phyloP scores from a whole-genome alignment of 2,329 filamentous ascomycete genomes.

The Fusarium brachygibbosum region DNA sequence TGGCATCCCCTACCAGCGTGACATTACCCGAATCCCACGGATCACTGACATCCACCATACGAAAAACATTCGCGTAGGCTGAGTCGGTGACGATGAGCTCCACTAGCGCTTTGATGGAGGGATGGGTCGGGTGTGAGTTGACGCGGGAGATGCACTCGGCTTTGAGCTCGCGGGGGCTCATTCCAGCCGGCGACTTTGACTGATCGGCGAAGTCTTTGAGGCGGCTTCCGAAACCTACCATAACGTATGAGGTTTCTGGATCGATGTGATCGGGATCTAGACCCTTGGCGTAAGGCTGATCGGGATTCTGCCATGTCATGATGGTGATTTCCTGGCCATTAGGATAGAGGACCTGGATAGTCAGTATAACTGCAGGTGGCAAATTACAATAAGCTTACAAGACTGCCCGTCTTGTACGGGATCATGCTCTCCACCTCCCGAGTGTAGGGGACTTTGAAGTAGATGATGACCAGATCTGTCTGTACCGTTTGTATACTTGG shows the following conservation, averaged over 20 bases:
- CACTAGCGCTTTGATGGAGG: conserved; percentile 1
- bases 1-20: conserved; percentile 1
- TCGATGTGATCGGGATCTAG: conserved; percentile 1
- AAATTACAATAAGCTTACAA: neutral
- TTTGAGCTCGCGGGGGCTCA: conserved; percentile 5
- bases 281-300: conserved; percentile 2
- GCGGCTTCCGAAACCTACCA: conserved; percentile 3
- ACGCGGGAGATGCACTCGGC: conserved; percentile 2
- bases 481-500: neutral
- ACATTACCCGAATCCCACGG: neutral
- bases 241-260: conserved; percentile 4
- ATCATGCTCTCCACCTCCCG: conserved; percentile 7
- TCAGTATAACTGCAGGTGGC: neutral
- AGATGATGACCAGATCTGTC: conserved; percentile 4
- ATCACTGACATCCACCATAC: conserved; percentile 1
- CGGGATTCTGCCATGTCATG: conserved; percentile 6
- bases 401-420: conserved; percentile 5
- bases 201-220: neutral
- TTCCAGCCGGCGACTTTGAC: neutral
- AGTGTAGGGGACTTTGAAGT: conserved; percentile 2
- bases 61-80: conserved; percentile 3
- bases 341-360: neutral
- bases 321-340: conserved; percentile 10
- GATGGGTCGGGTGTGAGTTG: neutral
- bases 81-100: conserved; percentile 1